Conservation (phyloP, 108 stramenopile genomes). For the Cylindrotheca fusiformis region DNA sequence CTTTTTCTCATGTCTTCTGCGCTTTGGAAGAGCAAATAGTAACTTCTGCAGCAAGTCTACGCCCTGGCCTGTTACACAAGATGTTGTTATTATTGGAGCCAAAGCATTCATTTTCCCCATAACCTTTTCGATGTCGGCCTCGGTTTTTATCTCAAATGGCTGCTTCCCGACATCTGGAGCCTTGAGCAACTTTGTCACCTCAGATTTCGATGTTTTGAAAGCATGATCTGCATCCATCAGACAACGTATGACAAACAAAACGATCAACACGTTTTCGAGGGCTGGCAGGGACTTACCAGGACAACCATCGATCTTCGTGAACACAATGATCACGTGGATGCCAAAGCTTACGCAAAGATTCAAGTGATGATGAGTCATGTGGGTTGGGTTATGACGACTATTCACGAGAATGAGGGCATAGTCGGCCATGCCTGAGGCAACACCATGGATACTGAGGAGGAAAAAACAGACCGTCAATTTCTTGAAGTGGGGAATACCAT, state of each 20-base stretch:
- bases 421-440: conserved; percentile 94
- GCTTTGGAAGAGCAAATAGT: conserved; percentile 83
- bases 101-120: conserved; percentile 87
- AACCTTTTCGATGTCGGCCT: conserved; percentile 85
- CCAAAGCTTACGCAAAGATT: conserved; percentile 95
- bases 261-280: too few species aligned
- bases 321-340: conserved; percentile 89
- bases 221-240: conserved; percentile 83
- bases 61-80: conserved; percentile 96
- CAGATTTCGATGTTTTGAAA: conserved; percentile 84
- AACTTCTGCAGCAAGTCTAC: conserved; percentile 90
- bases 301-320: conserved; percentile 98
- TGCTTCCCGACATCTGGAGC: conserved; percentile 67
- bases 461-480: background rate
- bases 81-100: conserved; percentile 95
- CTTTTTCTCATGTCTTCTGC: conserved; percentile 84
- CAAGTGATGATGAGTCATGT: conserved; percentile 98
- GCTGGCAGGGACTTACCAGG: conserved; percentile 51
- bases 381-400: conserved; percentile 95
- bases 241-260: too few species aligned
- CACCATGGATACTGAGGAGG: conserved; percentile 82
- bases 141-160: conserved; percentile 78
- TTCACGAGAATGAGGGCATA: conserved; percentile 95
- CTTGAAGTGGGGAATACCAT: background rate
- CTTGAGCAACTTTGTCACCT: conserved; percentile 70